Conservation (phyloP, 2,329 filamentous ascomycete species). For the Pseudopyrenochaeta lycopersici region DNA sequence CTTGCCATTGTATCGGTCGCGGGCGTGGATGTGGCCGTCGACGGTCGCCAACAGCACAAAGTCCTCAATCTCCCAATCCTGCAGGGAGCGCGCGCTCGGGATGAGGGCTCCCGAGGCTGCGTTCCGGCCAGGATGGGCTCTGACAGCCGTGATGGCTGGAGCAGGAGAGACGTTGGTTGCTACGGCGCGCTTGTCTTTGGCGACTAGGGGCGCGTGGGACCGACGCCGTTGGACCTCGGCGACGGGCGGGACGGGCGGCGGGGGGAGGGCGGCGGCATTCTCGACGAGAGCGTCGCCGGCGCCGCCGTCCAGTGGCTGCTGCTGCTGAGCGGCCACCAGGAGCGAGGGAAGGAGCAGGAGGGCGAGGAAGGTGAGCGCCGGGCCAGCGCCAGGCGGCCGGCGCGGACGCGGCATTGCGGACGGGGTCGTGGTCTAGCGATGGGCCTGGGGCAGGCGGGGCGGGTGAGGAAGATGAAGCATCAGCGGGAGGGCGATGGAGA, state of each 20-base stretch:
- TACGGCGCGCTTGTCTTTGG: constrained; percentile 87
- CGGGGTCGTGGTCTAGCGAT: constrained; percentile 29
- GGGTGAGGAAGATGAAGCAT: constrained; percentile 44
- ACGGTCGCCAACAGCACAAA: constrained; percentile 99
- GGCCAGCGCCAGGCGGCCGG: constrained; percentile 51
- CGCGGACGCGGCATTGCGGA: constrained; percentile 49
- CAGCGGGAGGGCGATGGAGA: constrained; percentile 26
- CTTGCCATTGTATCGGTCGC: constrained; percentile 84
- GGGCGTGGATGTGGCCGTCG: constrained; percentile 94
- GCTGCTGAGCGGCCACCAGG: constrained; percentile 53
- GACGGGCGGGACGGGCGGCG: constrained; percentile 17
- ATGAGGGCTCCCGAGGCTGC: constrained; percentile 59
- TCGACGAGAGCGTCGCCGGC: constrained; percentile 33
- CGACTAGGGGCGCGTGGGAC: constrained; percentile 38
- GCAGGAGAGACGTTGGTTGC: constrained; percentile 78
- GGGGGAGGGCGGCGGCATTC: constrained; percentile 17
- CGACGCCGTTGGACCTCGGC: constrained; percentile 28
- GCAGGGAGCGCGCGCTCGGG: constrained; percentile 88
- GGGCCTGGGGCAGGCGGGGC: constrained; percentile 42
- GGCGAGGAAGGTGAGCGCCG: constrained; percentile 47
- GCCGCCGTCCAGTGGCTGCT: constrained; percentile 45
- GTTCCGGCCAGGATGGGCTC: constrained; percentile 82
- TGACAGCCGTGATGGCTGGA: constrained; percentile 89
- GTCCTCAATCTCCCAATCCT: constrained; percentile 99
- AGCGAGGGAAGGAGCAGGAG: constrained; percentile 47